Evolutionary conservation across 2,329 filamentous ascomycete genomes (phyloP), one percentile per base, ranked within the genome.

Genomic region (Akanthomyces dipterigenus): DNA sequence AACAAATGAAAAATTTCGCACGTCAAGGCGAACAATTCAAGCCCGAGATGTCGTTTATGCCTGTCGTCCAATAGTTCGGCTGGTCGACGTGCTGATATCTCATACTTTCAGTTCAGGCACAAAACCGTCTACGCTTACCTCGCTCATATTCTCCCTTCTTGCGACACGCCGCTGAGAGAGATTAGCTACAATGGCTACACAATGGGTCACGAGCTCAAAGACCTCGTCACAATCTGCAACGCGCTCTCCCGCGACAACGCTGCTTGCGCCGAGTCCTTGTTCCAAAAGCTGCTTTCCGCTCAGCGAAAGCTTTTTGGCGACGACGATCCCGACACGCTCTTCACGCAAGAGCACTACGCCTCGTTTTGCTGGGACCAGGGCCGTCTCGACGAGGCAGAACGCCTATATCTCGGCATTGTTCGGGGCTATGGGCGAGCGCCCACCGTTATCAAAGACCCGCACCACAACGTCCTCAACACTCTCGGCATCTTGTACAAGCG

Each of bases 171-270:
- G 2, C 9, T 59, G 36, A 59, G 34, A 14, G 31, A 28, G 11
- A 22, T 59, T 9, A 24, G 38, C 56, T 59, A 59, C n/a, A n/a
- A 59, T 24, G 56, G 56, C 34, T 51, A 51, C 24, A 59, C 36
- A 31, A 50, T 59, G 46, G 56, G 56, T 11, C 22, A 31, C 8
- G 48, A 50, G 26, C 24, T 59, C 9, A 51, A 36, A 18, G 46
- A 51, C 16, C 45, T 59, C 3, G 20, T 50, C n/a, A 34, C 18
- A 22, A 45, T 26, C 20, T 59, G 56, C 46, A 49, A 43, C n/a
- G 38, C 24, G 2, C 16, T 59, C 12, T 8, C 45, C n/a, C 14
- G n/a, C 16, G 11, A 3, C 6, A 36, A 51, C 12, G 11, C 36
- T 5, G 22, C 1, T 16, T 40, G 34, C 24, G 56, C 56, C 6